Evolutionary conservation across 2,329 filamentous ascomycete species (phyloP), one percentile per base, ranked within the genome.

Genomic region (Sclerotinia sclerotiorum): DNA sequence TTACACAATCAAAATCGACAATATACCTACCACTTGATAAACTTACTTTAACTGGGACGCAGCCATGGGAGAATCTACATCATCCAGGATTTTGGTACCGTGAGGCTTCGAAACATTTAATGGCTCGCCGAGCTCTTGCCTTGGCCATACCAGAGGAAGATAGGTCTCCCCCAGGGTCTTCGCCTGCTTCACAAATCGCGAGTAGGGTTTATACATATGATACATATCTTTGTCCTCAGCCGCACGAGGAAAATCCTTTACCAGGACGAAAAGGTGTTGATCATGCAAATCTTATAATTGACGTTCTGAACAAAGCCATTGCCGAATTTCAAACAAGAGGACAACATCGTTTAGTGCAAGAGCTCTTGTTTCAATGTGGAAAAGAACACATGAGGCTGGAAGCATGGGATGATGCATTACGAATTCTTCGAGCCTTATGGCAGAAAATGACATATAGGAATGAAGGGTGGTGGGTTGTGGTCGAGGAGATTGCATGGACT

Each of bases 61-160:
- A 85, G 48, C 87, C 88, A 0, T 89, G 86, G 85, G 87, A 90
- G 71, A 76, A 84, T 49, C 80, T 90, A 8, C 88, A 90, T 70
- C 88, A 90, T 74, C 82, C 84, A 1, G 88, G 88, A 7, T 90
- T 90, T 74, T 90, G 88, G 87, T 88, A 87, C 72, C 84, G 85
- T 19, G 77, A 84, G 56, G 87, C 88, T 1, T 85, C 86, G 5
- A 82, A 82, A n/a, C 86, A 89, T 72, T 78, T 85, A 1, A 79
- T 81, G 4, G 79, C 82, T 21, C 84, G 88, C 11, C 82, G 85
- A 52, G 80, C 77, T 29, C 76, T 88, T 55, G 87, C 88, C 2
- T 80, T 80, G 32, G 79, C 80, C 27, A 88, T 90, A 69, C 83
- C 88, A 0, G 84, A 88, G 39, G 86, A 88, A 68, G 87, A 86